A percentile compares a stretch with the other conserved stretches of the same genome.
Conservation (phyloP, 78 protist genomes). For the Isochrysis galbana region DNA sequence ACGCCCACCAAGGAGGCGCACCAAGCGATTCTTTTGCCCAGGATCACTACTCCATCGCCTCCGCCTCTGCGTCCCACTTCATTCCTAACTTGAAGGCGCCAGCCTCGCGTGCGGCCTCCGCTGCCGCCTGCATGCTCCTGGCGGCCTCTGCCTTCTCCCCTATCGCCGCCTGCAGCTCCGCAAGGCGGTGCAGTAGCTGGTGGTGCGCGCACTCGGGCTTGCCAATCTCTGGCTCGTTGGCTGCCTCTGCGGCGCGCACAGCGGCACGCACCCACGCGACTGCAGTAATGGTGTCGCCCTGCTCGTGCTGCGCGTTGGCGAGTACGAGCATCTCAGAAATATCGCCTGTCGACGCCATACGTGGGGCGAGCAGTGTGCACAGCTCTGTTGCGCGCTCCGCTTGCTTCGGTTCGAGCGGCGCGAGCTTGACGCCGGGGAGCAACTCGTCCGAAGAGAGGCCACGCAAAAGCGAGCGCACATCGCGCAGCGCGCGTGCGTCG, state of each 20-base stretch:
- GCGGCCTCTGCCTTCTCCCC: neutral
- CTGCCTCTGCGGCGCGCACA: neutral
- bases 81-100: neutral
- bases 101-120: neutral
- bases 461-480: neutral
- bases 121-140: neutral
- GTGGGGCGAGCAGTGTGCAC: neutral
- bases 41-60: neutral
- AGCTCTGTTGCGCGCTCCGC: neutral
- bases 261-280: neutral
- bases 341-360: neutral
- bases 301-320: neutral
- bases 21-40: too few species aligned
- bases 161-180: neutral
- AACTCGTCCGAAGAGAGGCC: neutral
- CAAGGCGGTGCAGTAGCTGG: neutral
- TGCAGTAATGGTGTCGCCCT: neutral
- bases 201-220: neutral
- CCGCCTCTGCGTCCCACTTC: neutral
- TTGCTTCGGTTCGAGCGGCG: neutral
- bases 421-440: neutral
- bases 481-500: conserved; percentile 19
- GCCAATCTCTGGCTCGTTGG: too few species aligned
- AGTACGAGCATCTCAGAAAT: neutral
- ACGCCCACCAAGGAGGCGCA: too few species aligned